phyloP scores from a whole-genome alignment of 257 asterid genomes.

The Scutellaria minor region DNA sequence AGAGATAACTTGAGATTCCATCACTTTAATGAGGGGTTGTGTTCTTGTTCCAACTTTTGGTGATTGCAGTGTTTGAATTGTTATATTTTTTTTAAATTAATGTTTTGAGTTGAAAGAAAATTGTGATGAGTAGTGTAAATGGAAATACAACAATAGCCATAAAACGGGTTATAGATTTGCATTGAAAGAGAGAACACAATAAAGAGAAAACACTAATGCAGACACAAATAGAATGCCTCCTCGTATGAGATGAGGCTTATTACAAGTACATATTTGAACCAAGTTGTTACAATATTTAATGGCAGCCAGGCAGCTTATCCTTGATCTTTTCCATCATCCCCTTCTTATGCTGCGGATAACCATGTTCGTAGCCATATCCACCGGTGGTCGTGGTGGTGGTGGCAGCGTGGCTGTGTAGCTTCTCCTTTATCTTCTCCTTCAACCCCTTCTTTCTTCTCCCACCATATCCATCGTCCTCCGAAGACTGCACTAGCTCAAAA shows the following conservation, averaged over 20 bases:
- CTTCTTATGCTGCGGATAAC: conserved; percentile 58
- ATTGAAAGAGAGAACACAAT: neutral
- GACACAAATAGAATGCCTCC: neutral
- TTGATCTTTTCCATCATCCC: conserved; percentile 77
- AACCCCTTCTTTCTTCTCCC: conserved; percentile 69
- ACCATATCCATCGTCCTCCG: conserved; percentile 62
- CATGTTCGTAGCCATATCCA: conserved; percentile 39
- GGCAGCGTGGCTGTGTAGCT: conserved; percentile 36
- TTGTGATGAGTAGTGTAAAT: too few species aligned
- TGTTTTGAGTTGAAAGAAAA: too few species aligned
- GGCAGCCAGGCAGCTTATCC: conserved; percentile 74
- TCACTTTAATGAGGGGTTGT: conserved; percentile 65
- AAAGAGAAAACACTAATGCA: neutral
- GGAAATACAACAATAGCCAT: too few species aligned
- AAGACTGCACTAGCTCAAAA: conserved; percentile 26
- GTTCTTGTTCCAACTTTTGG: conserved; percentile 89
- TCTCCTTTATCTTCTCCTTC: conserved; percentile 58
- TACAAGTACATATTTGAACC: conserved; percentile 7
- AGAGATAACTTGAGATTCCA: conserved; percentile 92
- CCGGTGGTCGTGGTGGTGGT: conserved; percentile 35
- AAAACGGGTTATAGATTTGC: neutral
- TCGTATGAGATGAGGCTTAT: neutral
- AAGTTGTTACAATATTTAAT: neutral
- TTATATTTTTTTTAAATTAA: too few species aligned
- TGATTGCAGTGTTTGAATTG: conserved; percentile 28